Evolutionary conservation across 495 filamentous ascomycete species (phyloP).

Genomic region (Penicillium herquei): DNA sequence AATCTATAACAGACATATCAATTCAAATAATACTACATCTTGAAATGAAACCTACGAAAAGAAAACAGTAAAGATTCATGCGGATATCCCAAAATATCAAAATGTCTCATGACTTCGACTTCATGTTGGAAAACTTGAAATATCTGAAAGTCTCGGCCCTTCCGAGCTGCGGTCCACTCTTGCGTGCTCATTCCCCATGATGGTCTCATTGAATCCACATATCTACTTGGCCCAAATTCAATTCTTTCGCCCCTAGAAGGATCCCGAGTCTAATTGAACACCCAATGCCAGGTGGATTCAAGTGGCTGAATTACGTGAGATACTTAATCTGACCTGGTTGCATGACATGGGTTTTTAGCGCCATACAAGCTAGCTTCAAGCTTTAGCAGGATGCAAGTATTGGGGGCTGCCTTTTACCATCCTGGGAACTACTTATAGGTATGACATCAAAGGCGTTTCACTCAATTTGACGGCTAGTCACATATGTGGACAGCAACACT

Average conservation of each 20-base stretch:
- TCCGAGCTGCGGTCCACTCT: slow-evolving; percentile 3
- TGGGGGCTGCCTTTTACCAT: neutral
- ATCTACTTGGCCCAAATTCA: slow-evolving; percentile 2
- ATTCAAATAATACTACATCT: neutral
- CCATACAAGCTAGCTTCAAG: slow-evolving; percentile 1
- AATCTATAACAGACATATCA: neutral
- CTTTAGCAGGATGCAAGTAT: slow-evolving; percentile 1
- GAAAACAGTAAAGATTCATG: too few species aligned
- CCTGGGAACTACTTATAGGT: neutral
- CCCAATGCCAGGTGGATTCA: neutral
- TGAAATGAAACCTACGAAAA: neutral
- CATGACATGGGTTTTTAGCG: neutral
- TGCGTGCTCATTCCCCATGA: slow-evolving; percentile 3
- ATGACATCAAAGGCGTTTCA: slow-evolving; percentile 1
- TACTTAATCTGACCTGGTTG: neutral
- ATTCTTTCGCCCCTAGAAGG: slow-evolving; percentile 1
- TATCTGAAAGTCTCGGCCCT: neutral
- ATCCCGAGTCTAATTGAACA: neutral
- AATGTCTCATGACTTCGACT: too few species aligned
- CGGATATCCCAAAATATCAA: too few species aligned
- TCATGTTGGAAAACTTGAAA: too few species aligned
- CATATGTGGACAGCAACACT: neutral
- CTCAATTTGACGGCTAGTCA: neutral
- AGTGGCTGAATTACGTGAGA: slow-evolving; percentile 1
- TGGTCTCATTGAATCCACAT: slow-evolving; percentile 2